Evolutionary conservation across 805 yeast genomes (phyloP).

Genomic region (Millerozyma miso): DNA sequence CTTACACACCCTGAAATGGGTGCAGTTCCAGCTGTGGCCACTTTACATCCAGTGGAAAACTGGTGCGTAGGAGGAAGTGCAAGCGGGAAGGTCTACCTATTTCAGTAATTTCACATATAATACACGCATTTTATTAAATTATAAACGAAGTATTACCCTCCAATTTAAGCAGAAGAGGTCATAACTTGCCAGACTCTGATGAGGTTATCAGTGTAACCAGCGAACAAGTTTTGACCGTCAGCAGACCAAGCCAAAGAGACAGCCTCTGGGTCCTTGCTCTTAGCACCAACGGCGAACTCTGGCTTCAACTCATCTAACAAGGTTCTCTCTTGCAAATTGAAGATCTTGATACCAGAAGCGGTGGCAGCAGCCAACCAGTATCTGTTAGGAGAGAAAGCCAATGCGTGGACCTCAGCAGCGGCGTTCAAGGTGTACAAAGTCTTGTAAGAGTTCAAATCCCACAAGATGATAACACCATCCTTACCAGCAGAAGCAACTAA

Average conservation of each 20-base stretch:
- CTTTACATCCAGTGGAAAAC: constrained; percentile 79
- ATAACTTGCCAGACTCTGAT: constrained; percentile 99
- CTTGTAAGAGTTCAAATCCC: constrained; percentile 88
- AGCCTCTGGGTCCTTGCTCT: constrained; percentile 97
- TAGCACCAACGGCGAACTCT: constrained; percentile 83
- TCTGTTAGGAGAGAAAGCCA: constrained; percentile 99
- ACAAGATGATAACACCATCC: constrained; percentile 97
- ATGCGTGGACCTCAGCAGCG: constrained; percentile 95
- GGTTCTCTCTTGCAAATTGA: constrained; percentile 91
- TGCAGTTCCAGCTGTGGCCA: constrained; percentile 88
- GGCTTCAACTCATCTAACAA: constrained; percentile 97
- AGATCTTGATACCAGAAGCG: constrained; percentile 94
- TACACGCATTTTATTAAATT: constrained; percentile 5
- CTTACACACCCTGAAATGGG: constrained; percentile 59
- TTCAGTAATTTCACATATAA: constrained; percentile 20
- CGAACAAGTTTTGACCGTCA: constrained; percentile 98
- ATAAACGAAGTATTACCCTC: constrained; percentile 2
- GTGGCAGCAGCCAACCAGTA: constrained; percentile 99
- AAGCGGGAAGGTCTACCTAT: constrained; percentile 80
- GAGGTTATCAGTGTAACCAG: constrained; percentile 99
- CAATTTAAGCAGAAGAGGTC: constrained; percentile 60
- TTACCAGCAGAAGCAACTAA: constrained; percentile 99
- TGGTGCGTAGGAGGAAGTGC: constrained; percentile 95
- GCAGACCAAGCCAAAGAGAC: constrained; percentile 99
- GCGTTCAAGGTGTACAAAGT: constrained; percentile 91